A percentile compares a stretch with the other conserved stretches of the same genome.
phyloP scores from a whole-genome alignment of 176 grass and related monocot genomes.

The Zoysia pacifica region DNA sequence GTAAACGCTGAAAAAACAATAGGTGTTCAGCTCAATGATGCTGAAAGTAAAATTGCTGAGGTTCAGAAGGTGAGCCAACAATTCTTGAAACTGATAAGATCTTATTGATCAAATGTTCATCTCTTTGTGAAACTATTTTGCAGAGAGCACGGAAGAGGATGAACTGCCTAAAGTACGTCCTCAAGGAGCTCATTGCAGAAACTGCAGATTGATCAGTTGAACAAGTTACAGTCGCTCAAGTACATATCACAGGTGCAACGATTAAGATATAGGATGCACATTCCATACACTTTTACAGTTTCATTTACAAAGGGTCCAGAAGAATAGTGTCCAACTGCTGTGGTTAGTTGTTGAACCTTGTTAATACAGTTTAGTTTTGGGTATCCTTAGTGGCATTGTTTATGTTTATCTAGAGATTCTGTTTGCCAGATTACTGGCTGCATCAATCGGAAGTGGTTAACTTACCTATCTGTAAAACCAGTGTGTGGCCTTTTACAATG shows the following conservation, averaged over 20 bases:
- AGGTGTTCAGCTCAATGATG: slow-evolving; percentile 60
- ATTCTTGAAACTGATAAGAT: neutral
- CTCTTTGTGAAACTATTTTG: slow-evolving; percentile 12
- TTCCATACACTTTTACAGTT: neutral
- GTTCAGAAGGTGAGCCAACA: slow-evolving; percentile 61
- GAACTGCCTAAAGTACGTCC: slow-evolving; percentile 57
- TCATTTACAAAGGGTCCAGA: slow-evolving; percentile 15
- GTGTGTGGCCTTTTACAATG: neutral
- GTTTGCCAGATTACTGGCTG: neutral
- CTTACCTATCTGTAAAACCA: neutral
- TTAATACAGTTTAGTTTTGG: neutral
- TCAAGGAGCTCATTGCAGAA: slow-evolving; percentile 63
- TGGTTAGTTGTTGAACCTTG: neutral
- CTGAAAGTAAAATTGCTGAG: slow-evolving; percentile 63
- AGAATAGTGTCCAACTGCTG: slow-evolving; percentile 15
- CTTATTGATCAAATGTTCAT: slow-evolving; percentile 8
- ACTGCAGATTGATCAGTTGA: slow-evolving; percentile 47
- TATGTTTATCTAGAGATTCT: neutral
- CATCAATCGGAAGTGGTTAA: neutral
- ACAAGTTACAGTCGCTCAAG: slow-evolving; percentile 10
- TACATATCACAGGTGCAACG: neutral
- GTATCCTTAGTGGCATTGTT: neutral
- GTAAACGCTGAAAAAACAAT: slow-evolving; percentile 65
- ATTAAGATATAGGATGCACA: slow-evolving; percentile 21
- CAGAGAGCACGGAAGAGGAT: slow-evolving; percentile 76